Conservation (phyloP, 2,329 filamentous ascomycete species). For the Tolypocladium tundrense region DNA sequence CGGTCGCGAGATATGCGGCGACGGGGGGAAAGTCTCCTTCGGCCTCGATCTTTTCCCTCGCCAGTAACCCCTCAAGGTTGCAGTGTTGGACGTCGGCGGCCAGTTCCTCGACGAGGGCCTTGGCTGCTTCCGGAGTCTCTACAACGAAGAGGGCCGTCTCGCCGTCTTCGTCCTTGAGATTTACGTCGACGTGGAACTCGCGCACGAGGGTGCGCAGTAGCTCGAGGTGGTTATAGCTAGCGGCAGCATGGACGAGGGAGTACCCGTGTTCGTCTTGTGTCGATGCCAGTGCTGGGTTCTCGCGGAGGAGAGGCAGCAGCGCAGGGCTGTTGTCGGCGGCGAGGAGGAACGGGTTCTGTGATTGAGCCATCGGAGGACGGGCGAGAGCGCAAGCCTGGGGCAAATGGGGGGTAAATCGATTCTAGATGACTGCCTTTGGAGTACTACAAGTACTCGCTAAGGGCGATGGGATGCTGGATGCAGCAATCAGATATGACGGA, state of each 20-base stretch:
- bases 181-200: constrained; percentile 68
- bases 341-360: constrained; percentile 57
- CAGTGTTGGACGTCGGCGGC: constrained; percentile 53
- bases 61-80: constrained; percentile 69
- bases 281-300: constrained; percentile 66
- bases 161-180: constrained; percentile 79
- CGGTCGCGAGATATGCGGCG: constrained; percentile 53
- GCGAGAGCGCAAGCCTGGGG: neutral
- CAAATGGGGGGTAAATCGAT: neutral
- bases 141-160: constrained; percentile 94
- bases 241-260: constrained; percentile 83
- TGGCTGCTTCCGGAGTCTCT: constrained; percentile 70
- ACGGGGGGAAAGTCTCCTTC: constrained; percentile 73
- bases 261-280: constrained; percentile 87
- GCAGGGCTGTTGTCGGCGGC: constrained; percentile 72
- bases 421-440: neutral
- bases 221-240: constrained; percentile 80
- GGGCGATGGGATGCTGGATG: neutral
- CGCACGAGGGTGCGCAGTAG: constrained; percentile 66
- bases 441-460: neutral
- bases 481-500: neutral
- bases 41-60: constrained; percentile 66
- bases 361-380: constrained; percentile 33
- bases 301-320: constrained; percentile 64
- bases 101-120: constrained; percentile 72